A percentile compares a stretch with the other conserved stretches of the same genome.
Conservation (phyloP, 805 yeast genomes). For the Limtongia smithiae region DNA sequence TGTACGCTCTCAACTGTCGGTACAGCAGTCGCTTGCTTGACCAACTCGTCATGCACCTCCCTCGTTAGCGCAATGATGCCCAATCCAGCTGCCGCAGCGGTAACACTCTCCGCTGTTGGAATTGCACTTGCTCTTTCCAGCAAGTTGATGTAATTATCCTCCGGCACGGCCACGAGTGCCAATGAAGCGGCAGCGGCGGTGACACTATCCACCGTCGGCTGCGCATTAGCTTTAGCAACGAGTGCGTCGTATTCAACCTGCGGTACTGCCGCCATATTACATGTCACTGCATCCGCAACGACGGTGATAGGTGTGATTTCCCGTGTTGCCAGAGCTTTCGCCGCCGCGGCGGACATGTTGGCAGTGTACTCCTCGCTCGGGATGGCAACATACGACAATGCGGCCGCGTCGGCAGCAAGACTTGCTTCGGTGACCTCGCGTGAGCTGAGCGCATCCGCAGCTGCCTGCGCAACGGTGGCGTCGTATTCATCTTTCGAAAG, state of each 20-base stretch:
- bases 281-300: slow-evolving; percentile 3
- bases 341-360: too few species aligned
- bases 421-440: slow-evolving; percentile 4
- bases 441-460: slow-evolving; percentile 9
- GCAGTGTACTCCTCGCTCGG: background rate
- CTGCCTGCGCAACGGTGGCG: background rate
- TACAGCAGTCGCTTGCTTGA: background rate
- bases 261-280: slow-evolving; percentile 4
- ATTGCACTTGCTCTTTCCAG: slow-evolving; percentile 12
- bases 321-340: too few species aligned
- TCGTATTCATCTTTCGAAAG: background rate
- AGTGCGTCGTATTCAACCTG: background rate
- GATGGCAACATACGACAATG: background rate
- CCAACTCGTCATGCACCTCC: slow-evolving; percentile 31
- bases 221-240: background rate
- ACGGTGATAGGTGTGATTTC: slow-evolving; percentile 12
- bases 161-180: background rate
- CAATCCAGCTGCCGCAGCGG: background rate
- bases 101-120: slow-evolving; percentile 8
- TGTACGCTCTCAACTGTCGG: slow-evolving; percentile 10
- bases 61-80: slow-evolving; percentile 20
- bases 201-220: slow-evolving; percentile 4
- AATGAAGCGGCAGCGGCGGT: slow-evolving; percentile 2
- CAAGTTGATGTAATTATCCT: background rate
- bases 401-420: slow-evolving; percentile 6